Evolutionary conservation across 495 filamentous ascomycete species (phyloP), one percentile per base, ranked within the genome.

Genomic region (Bryoglossum gracile): DNA sequence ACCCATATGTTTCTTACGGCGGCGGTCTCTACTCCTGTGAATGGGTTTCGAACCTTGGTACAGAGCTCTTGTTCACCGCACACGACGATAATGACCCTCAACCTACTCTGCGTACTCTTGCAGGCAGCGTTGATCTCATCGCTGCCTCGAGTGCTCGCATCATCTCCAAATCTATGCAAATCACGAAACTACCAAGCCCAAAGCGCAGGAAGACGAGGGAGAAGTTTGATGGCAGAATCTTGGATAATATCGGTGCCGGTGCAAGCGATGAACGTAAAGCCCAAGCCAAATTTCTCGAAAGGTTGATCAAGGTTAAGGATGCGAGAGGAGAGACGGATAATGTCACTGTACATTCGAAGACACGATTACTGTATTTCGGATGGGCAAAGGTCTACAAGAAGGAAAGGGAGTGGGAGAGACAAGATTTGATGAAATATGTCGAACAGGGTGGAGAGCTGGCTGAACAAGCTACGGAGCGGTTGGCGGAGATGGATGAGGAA

Each of bases 11-110:
- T 38, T 80, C 80, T 3, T 89, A 91, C 69, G 70, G 82, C 36
- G 83, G 82, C 38, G 77, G 79, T 43, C 66, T 89, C 26, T 89
- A 86, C 62, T 80, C 75, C 53, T 90, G 87, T 47, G 61, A 74
- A 23, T 95, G 89, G 89, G 73, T 74, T 24, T 72, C 82, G 37
- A 83, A 86, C 48, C 72, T 91, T 2, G 89, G 89, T 25, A 92
- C 87, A 0, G 86, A 94, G 40, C 60, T 94, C 52, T 71, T 89
- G 47, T 81, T 95, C 46, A 67, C 77, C 0, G 64, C 65, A 0
- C 77, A 73, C 41, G 71, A 67, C 50, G 53, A 50, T 22, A 65
- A 66, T 4, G 44, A 53, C 51, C 45, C 60, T 23, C 54, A 70
- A 43, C 65, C 63, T 10, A 66, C 58, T n/a, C 66, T 71, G 8